Evolutionary conservation across 352 stramenopile genomes (phyloP), one percentile per base, ranked within the genome.

Genomic region (Poterioochromonas sp.): DNA sequence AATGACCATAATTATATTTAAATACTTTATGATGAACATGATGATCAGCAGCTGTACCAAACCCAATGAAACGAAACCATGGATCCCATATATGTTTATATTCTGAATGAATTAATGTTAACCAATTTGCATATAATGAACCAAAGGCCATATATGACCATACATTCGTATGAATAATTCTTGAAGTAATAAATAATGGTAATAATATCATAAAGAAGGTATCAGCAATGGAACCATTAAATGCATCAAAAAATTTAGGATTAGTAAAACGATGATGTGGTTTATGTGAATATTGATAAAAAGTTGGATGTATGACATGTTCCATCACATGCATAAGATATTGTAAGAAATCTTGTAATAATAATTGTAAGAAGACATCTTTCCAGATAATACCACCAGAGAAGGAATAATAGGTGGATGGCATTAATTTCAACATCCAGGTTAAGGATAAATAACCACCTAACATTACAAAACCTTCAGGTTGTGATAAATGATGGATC

Each of bases 131-230:
- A 81, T 92, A 93, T 0, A 82, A 68, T 0, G 73, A 70, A 3
- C 88, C 88, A 86, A 93, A 93, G n/a, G 86, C 82, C 86, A 92
- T 92, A 81, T 93, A 93, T 2, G 84, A 88, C 88, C 88, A 92
- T 29, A 92, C 87, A 82, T 90, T 92, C 65, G 83, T 81, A 40
- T 82, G 74, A 1, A 91, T 79, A 41, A 91, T 41, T 64, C 87
- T 83, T 15, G 87, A 85, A 18, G 81, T 85, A 37, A 81, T 29
- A 43, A 41, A 12, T 12, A 80, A 49, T 1, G 88, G 88, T 47
- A 91, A 76, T 0, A 93, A 64, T 73, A 93, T 92, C 84, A 93
- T 91, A 58, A 86, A 83, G 0, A 89, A 76, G 0, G 88, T 92
- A 80, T 93, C 88, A 0, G 83, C 63, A 8, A 89, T 47, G n/a